Evolutionary conservation across 192 early-diverging fungal species (phyloP), one percentile per base, ranked within the genome.

Genomic region (Kickxella alabastrina): DNA sequence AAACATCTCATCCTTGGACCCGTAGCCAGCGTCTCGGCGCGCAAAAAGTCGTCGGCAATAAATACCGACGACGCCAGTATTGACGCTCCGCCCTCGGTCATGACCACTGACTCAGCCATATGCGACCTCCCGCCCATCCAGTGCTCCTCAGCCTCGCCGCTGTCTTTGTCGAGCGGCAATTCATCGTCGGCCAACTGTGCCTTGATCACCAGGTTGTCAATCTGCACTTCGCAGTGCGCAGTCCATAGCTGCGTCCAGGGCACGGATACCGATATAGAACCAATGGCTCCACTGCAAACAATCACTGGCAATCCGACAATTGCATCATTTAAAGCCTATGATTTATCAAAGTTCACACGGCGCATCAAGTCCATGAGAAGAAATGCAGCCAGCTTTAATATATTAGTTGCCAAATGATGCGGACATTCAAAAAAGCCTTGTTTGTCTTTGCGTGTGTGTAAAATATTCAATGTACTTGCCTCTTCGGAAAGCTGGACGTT

Each of bases 31-130:
- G 75, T 79, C 43, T 84, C 84, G 17, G 81, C 75, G 32, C 81
- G 79, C 32, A 95, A 54, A 76, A 95, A 95, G 64, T 91, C 91
- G 38, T 84, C 90, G 8, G 92, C 92, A 49, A 95, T 86, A 55
- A 87, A 86, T 14, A 93, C 71, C 3, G 92, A 92, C 9, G 92
- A 87, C 2, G 88, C 50, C n/a, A 77, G 84, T 40, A 92, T 61
- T 38, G 88, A 80, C 17, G 79, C 83, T 2, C 81, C 72, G 38
- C 85, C 83, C 18, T 84, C 75, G 36, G 79, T 61, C 47, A 68
- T 63, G 17, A 63, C 56, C 15, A 78, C 64, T 9, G 71, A 67
- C 34, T 65, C 61, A 25, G 68, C 72, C 32, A 70, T 32, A 22
- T 56, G 29, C 53, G 26, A 2, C 47, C 41, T 29, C 14, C 39